These are phyloP conservation scores for Neofusicoccum sp. DNA, from an alignment of 2,329 filamentous ascomycete species.

Conservation along the genomic window DNA sequence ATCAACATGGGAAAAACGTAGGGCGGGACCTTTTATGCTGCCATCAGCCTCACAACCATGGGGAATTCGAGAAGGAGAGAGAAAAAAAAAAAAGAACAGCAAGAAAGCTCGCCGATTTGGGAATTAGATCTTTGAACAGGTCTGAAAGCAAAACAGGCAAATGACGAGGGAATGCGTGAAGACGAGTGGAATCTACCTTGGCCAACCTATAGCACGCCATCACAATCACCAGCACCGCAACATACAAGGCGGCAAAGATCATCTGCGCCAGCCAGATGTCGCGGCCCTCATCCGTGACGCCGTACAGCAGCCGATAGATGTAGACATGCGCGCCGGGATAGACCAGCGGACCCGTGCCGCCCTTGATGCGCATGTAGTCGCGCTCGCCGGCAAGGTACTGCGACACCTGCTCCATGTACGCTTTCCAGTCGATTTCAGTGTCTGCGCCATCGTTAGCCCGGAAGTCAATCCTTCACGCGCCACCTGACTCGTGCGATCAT, in stretches of 20 bases:
- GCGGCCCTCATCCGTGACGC: conserved; percentile 70
- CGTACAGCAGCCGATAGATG: conserved; percentile 78
- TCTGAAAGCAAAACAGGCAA: no score
- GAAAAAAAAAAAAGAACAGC: not conserved
- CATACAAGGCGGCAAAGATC: conserved; percentile 77
- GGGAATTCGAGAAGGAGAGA: not conserved
- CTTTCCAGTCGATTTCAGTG: conserved; percentile 96
- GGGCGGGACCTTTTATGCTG: conserved; percentile 63
- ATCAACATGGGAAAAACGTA: conserved; percentile 85
- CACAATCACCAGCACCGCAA: conserved; percentile 71
- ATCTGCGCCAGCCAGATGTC: conserved; percentile 80
- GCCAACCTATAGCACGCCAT: conserved; percentile 78
- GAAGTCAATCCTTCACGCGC: no score
- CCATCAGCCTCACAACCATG: not conserved
- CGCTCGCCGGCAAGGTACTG: conserved; percentile 81
- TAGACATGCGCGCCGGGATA: conserved; percentile 95
- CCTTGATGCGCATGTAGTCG: conserved; percentile 81
- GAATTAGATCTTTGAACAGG: no score
- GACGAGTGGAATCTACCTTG: conserved; percentile 62
- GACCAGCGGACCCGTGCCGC: conserved; percentile 87
- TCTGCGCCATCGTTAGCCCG: conserved; percentile 56
- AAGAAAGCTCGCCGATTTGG: no score
- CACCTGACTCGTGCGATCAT: no score
- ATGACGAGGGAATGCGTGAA: no score
- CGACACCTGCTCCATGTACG: conserved; percentile 91